phyloP scores from a whole-genome alignment of 805 yeast species.

The Scheffersomyces lignosus region DNA sequence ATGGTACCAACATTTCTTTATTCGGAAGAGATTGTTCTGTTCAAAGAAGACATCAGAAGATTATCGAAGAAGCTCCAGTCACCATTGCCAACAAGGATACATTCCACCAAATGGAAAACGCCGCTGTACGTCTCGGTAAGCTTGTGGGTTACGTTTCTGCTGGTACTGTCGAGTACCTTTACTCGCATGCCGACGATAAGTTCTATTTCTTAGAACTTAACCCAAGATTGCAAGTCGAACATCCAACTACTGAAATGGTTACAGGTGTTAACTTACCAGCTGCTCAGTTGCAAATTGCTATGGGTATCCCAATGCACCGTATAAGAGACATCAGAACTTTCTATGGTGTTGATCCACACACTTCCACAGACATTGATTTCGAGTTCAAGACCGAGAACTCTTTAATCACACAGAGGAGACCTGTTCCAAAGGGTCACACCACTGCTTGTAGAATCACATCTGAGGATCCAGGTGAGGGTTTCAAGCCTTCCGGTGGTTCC shows the following conservation, averaged over 20 bases:
- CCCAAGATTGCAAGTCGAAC: slow-evolving; percentile 99
- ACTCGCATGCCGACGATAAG: slow-evolving; percentile 90
- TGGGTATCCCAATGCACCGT: slow-evolving; percentile 98
- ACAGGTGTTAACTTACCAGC: slow-evolving; percentile 98
- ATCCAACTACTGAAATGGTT: slow-evolving; percentile 99
- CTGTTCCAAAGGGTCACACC: slow-evolving; percentile 96
- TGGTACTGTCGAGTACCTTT: slow-evolving; percentile 97
- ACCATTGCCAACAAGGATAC: slow-evolving; percentile 88
- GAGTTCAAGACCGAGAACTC: slow-evolving; percentile 76
- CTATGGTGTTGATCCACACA: slow-evolving; percentile 95
- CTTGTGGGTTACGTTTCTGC: slow-evolving; percentile 98
- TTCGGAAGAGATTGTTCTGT: slow-evolving; percentile 99
- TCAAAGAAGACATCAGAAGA: slow-evolving; percentile 98
- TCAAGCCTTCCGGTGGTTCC: slow-evolving; percentile 97
- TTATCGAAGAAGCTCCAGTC: slow-evolving; percentile 99
- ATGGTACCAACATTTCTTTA: slow-evolving; percentile 94
- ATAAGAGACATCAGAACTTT: slow-evolving; percentile 88
- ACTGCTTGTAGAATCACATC: slow-evolving; percentile 99
- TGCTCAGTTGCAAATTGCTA: slow-evolving; percentile 97
- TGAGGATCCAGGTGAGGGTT: slow-evolving; percentile 99
- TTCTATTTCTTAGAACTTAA: slow-evolving; percentile 95
- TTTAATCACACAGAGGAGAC: slow-evolving; percentile 80
- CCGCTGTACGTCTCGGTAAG: slow-evolving; percentile 95
- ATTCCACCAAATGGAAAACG: slow-evolving; percentile 89
- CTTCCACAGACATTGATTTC: slow-evolving; percentile 86